Evolutionary conservation across 495 filamentous ascomycete species (phyloP), one percentile per base, ranked within the genome.

Genomic region (Neurospora sp.): DNA sequence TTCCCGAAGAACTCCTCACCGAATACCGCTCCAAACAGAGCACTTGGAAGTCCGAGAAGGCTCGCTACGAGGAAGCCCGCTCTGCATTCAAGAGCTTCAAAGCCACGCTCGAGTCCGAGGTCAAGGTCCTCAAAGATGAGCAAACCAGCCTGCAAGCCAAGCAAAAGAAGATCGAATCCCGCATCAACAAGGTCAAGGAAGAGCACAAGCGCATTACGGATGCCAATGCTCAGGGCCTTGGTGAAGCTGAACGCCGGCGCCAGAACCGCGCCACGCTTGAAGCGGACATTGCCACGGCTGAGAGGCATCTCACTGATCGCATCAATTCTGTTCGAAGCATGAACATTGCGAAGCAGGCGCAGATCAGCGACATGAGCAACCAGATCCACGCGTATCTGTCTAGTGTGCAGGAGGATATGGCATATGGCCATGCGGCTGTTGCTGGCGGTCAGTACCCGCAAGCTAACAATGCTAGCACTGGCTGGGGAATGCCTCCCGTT

Each of bases 181-280:
- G 94, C 69, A 89, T 91, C 72, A 87, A 89, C 73, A 91, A 93
- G 78, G 89, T 94, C 44, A 91, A 91, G 74, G 89, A 91, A 74
- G 92, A 96, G 79, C 90, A 92, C 73, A 91, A 93, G 69, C 89
- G 90, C 73, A 92, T 96, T 71, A 87, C 89, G 37, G 90, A 92
- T 71, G 92, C 91, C 71, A 95, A 93, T 77, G 88, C 87, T 31
- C 89, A 92, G 71, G 92, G 90, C 10, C 84, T 93, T 74, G 89
- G 93, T 76, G 92, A 93, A 80, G 88, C 89, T 76, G 90, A 92
- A 75, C 90, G 91, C 37, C 90, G 90, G 59, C 86, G 89, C 18
- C 89, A 91, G 20, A 90, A 92, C 76, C 90, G 90, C 73, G 88
- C 89, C 70, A 86, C 85, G 16, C 85, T 89, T 72, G 87, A 91